A percentile compares a stretch with the other conserved stretches of the same genome.
These are phyloP conservation scores for Blastobotrys aristatus DNA, from an alignment of 1,139 yeast genomes.

Conservation along the genomic window DNA sequence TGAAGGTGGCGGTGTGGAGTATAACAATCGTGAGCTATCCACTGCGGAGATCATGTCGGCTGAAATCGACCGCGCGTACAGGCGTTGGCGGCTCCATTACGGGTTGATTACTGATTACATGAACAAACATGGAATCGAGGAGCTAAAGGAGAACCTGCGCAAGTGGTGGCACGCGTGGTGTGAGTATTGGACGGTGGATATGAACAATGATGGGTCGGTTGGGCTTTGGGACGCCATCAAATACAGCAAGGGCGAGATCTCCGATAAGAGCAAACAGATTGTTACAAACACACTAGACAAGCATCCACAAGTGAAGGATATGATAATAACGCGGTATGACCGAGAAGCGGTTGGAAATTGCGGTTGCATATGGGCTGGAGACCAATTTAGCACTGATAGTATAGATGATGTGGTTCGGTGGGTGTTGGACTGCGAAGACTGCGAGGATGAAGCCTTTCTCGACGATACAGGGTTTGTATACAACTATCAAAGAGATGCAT, in stretches of 20 bases:
- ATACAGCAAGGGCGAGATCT: conserved; percentile 23
- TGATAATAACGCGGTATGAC: conserved; percentile 22
- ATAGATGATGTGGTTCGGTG: conserved; percentile 26
- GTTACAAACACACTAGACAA: conserved; percentile 22
- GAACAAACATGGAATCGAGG: conserved; percentile 17
- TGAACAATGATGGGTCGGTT: conserved; percentile 24
- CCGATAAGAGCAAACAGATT: conserved; percentile 25
- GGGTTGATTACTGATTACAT: conserved; percentile 21
- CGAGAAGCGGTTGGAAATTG: conserved; percentile 18
- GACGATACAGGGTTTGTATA: conserved; percentile 30
- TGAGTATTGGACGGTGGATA: conserved; percentile 24
- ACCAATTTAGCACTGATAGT: conserved; percentile 16
- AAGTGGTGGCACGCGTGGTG: conserved; percentile 33
- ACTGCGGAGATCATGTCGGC: conserved; percentile 24
- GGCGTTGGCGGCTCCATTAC: conserved; percentile 29
- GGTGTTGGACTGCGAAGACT: conserved; percentile 26
- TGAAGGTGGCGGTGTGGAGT: conserved; percentile 10
- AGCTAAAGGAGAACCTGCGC: conserved; percentile 18
- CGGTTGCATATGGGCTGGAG: conserved; percentile 29
- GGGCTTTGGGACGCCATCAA: conserved; percentile 20
- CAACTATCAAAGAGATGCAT: conserved; percentile 19
- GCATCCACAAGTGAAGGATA: conserved; percentile 19
- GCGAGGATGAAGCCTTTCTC: conserved; percentile 24
- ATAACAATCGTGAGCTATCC: conserved; percentile 18
- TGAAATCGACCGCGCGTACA: conserved; percentile 26